Conservation (phyloP, 495 filamentous ascomycete species). For the Hyaloscypha finlandica region DNA sequence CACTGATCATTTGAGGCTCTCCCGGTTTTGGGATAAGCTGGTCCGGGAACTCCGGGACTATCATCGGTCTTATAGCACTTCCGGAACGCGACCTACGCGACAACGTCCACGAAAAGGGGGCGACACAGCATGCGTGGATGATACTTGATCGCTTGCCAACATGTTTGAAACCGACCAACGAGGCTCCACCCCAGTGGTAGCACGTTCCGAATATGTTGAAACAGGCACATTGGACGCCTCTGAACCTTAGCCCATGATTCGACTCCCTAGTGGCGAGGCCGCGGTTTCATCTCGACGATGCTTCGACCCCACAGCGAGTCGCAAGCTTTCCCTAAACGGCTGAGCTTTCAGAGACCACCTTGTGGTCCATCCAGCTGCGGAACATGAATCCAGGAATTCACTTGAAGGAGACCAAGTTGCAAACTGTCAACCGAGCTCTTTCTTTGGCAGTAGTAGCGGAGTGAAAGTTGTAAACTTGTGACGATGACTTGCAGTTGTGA, state of each 20-base stretch:
- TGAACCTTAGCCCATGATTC: background rate
- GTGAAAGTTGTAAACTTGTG: background rate
- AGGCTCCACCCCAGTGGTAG: background rate
- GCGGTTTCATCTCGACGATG: constrained; percentile 9
- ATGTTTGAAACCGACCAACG: background rate
- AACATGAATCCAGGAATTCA: background rate
- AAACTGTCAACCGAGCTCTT: background rate
- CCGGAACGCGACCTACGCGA: background rate
- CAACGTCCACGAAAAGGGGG: background rate
- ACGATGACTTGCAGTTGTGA: background rate
- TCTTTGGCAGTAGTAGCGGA: background rate
- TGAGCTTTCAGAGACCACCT: background rate
- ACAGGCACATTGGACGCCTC: background rate
- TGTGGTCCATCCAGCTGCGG: background rate
- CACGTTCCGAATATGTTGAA: background rate
- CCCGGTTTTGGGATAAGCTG: background rate
- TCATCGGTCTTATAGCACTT: background rate
- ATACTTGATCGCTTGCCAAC: background rate
- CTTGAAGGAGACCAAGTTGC: background rate
- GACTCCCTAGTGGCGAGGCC: background rate
- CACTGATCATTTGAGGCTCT: background rate
- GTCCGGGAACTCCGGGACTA: background rate
- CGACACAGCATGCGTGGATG: background rate
- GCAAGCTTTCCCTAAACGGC: background rate
- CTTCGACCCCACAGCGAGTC: background rate